Conservation (phyloP, 495 filamentous ascomycete genomes). For the Tuber indicum region DNA sequence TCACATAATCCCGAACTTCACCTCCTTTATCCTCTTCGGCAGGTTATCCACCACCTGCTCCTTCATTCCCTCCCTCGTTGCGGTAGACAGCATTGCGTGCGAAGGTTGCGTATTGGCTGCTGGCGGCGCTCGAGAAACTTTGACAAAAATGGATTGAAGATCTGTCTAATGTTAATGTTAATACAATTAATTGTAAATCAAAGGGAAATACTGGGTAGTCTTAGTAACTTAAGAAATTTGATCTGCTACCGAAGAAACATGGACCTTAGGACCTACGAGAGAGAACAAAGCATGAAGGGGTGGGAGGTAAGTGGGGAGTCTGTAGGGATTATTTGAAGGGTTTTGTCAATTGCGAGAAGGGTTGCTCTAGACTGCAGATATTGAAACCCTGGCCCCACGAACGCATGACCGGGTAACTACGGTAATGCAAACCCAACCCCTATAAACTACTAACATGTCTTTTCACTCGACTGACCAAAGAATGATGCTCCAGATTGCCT, state of each 20-base stretch:
- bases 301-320: not conserved
- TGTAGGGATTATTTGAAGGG: not conserved
- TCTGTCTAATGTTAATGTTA: not conserved
- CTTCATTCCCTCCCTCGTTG: constrained; percentile 50
- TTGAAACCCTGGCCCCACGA: too few relatives aligned
- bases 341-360: not conserved
- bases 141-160: not conserved
- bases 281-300: not conserved
- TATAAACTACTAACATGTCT: not conserved
- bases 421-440: not conserved
- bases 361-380: not conserved
- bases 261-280: not conserved
- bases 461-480: not conserved
- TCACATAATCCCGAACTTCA: constrained; percentile 89
- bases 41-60: constrained; percentile 80
- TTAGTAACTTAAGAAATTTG: not conserved
- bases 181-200: not conserved
- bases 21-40: constrained; percentile 82
- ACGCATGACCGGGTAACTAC: not conserved
- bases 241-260: not conserved
- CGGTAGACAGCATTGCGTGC: constrained; percentile 29
- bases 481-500: too few relatives aligned
- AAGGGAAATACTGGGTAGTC: not conserved
- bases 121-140: not conserved
- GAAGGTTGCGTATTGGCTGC: not conserved